Base-by-base conservation (phyloP, 208 protist species). In the Leishmania major region DNA sequence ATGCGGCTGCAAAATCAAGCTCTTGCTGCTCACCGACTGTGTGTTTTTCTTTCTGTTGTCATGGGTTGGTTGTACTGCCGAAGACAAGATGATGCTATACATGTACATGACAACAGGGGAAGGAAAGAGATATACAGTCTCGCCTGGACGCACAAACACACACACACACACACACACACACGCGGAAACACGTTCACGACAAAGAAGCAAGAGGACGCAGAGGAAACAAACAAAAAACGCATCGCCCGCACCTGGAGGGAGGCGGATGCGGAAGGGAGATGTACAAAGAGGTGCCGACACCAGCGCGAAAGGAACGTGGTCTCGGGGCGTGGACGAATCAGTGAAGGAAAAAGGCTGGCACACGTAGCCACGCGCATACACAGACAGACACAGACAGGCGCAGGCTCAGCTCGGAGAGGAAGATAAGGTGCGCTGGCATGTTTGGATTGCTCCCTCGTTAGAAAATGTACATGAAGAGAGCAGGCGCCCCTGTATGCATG, bases 101-200 rank as follows among this genome's bases (percentile, higher is more conserved):
- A 64, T 74, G 67, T 81, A 81, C 78, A 81, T 75, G 28, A 25
- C 57, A 67, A 75, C 45, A 76, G 15, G 35, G 66, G 31, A 51
- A 53, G 28, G 70, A 28, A 35, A 25, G 53, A 49, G 28, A 55
- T 15, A 75, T 45, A 75, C 43, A 22, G n/a, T 11, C 43, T 35
- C 19, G 66, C 59, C 28, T 78, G 22, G 51, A 53, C 76, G n/a
- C 25, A 7, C 59, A 70, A 15, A 55, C 57, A 25, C 57, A 17
- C 47, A 43, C 62, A 75, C 62, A 75, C 69, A 6, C 64, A 57
- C 47, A 72, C 62, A 43, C 35, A 45, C 62, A 31, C 43, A 11
- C 25, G 35, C 75, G 43, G 43, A 70, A 15, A 71, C 45, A 49
- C 45, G 45, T 11, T 49, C 45, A 80, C 77, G 47, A 31, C 25